A percentile compares a stretch with the other conserved stretches of the same genome.
Conservation (phyloP, 441 rosid genomes). For the Daphne laureola region DNA sequence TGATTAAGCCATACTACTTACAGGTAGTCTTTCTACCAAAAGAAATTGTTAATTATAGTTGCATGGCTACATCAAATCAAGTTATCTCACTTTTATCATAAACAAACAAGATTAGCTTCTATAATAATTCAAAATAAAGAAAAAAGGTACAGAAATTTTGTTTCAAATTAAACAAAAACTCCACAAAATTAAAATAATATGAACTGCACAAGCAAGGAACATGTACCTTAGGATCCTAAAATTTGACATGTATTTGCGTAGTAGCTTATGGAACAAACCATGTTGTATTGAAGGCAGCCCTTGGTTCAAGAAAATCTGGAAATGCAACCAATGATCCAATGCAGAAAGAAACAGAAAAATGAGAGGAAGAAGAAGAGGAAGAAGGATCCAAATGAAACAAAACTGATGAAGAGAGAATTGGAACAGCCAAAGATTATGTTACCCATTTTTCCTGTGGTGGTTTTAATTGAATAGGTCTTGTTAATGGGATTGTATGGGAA, state of each 20-base stretch:
- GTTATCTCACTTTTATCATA: not conserved
- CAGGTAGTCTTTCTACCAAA: too few relatives aligned
- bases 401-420: slow-evolving; percentile 2
- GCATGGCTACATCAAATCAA: too few relatives aligned
- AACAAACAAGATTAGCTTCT: not conserved
- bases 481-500: too few relatives aligned
- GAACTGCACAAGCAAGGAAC: slow-evolving; percentile 9
- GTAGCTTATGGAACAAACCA: slow-evolving; percentile 11
- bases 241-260: slow-evolving; percentile 4
- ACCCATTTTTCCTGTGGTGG: too few relatives aligned
- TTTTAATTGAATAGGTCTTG: too few relatives aligned
- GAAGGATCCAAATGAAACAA: slow-evolving; percentile 4
- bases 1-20: not conserved
- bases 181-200: slow-evolving; percentile 17
- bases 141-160: not conserved
- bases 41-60: too few relatives aligned
- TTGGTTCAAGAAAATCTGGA: not conserved
- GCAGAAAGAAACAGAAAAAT: not conserved
- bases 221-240: slow-evolving; percentile 12
- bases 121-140: not conserved
- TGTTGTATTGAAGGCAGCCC: not conserved
- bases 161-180: slow-evolving; percentile 5
- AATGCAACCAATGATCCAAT: too few relatives aligned
- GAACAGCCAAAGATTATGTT: not conserved
- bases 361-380: not conserved